These are phyloP conservation scores for Astrocystis sublimbata DNA, from an alignment of 495 filamentous ascomycete genomes.

Conservation along the genomic window DNA sequence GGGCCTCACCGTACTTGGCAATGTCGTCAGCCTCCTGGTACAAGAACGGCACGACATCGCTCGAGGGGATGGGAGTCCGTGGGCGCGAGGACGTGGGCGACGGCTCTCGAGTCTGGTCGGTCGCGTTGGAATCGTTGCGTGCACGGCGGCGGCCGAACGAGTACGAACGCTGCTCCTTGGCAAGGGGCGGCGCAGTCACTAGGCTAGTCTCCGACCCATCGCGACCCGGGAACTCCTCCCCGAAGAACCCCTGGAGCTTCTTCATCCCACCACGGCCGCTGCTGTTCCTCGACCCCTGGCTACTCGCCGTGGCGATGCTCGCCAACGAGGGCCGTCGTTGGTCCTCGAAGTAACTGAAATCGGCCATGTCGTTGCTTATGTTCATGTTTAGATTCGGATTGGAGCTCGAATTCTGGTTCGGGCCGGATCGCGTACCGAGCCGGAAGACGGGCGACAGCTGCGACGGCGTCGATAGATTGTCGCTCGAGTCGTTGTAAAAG, in stretches of 20 bases:
- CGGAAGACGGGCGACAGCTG: conserved; percentile 70
- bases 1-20: conserved; percentile 77
- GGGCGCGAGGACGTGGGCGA: conserved; percentile 72
- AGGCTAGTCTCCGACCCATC: conserved; percentile 76
- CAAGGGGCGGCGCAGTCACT: conserved; percentile 49
- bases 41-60: conserved; percentile 92
- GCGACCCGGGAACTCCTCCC: conserved; percentile 73
- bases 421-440: conserved; percentile 58
- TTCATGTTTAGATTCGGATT: conserved; percentile 45
- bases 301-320: conserved; percentile 82
- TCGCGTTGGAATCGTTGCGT: conserved; percentile 75
- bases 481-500: conserved; percentile 68
- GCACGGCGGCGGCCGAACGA: conserved; percentile 62
- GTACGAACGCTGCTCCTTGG: conserved; percentile 57
- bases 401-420: conserved; percentile 23
- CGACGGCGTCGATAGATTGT: conserved; percentile 56
- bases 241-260: conserved; percentile 82
- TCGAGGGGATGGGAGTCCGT: conserved; percentile 81
- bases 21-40: conserved; percentile 91
- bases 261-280: conserved; percentile 63
- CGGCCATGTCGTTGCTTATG: conserved; percentile 66
- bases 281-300: conserved; percentile 83
- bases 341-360: conserved; percentile 65
- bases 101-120: conserved; percentile 58
- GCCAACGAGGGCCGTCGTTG: conserved; percentile 85